Base-by-base conservation (phyloP, 2,329 filamentous ascomycete genomes). In the Amauroascus niger region DNA sequence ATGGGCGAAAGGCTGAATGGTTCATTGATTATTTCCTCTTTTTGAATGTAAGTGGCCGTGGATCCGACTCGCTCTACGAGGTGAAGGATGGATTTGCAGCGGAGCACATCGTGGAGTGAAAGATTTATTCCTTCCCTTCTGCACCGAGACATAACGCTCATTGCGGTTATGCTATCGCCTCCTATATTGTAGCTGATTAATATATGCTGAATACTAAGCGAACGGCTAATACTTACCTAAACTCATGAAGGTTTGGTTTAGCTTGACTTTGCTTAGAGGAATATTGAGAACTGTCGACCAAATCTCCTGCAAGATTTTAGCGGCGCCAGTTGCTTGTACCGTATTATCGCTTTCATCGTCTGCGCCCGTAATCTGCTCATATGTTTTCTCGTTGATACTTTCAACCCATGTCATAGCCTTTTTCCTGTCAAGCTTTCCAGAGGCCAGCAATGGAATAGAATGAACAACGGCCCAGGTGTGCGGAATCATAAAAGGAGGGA, bases 161-260 rank as follows among this genome's bases (percentile, higher is more conserved):
- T 76, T 0, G 74, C 74, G 33, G 74, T 73, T 52, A 76, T 75
- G 1, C 73, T 76, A 53, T 77, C 74, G 49, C 74, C 74, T 33
- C 74, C 74, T 5, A 74, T 39, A 55, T 24, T 30, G 35, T 6
- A 39, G 18, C 44, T 43, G 24, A 35, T 53, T 46, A 45, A 28
- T n/a, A 46, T 7, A 6, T 44, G 6, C n/a, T 2, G 28, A 40
- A 4, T 6, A 51, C 7, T 7, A 22, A 2, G 22, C 6, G 32
- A 2, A 6, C 33, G 22, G 18, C 40, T 26, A 20, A 13, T 22
- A 22, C 56, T 49, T 43, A 56, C 54, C 67, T 66, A 69, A 53
- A 53, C 65, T 68, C 43, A 71, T 64, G 24, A 71, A 71, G 16
- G 67, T 68, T 8, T 66, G 61, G 24, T 65, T 64, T 9, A 62